Evolutionary conservation across 2,329 filamentous ascomycete genomes (phyloP).

Genomic region (Botrytis tulipae): DNA sequence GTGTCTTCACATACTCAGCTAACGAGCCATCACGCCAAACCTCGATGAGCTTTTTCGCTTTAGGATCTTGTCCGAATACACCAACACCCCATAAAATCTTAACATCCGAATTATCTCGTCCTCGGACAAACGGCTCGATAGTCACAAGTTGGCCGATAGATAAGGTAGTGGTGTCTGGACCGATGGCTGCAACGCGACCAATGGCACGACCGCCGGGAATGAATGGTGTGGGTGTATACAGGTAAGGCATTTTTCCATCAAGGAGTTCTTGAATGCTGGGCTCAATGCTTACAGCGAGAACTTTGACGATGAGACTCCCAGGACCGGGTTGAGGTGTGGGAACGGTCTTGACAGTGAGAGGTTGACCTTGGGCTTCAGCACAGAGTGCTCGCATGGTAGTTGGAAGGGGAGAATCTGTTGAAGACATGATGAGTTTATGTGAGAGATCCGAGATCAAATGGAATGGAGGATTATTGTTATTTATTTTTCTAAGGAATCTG

Average conservation of each 20-base stretch:
- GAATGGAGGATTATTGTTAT: not conserved
- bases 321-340: conserved; percentile 38
- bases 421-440: not conserved
- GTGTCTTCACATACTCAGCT: conserved; percentile 40
- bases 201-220: conserved; percentile 38
- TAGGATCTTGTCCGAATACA: conserved; percentile 32
- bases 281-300: conserved; percentile 40
- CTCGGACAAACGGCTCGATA: conserved; percentile 39
- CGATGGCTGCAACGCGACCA: conserved; percentile 39
- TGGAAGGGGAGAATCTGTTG: not conserved
- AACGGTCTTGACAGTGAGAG: conserved; percentile 35
- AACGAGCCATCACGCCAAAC: conserved; percentile 40
- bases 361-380: conserved; percentile 9
- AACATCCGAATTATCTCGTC: conserved; percentile 38
- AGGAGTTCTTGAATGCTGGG: conserved; percentile 43
- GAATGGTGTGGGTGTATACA: conserved; percentile 35
- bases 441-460: not conserved
- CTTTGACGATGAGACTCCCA: conserved; percentile 43
- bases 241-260: conserved; percentile 38
- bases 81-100: conserved; percentile 37
- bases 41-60: conserved; percentile 35
- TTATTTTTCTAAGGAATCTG: not conserved
- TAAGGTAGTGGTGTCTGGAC: conserved; percentile 39
- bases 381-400: not conserved
- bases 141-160: conserved; percentile 40